Evolutionary conservation across 768 basidiomycete species (phyloP), one percentile per base, ranked within the genome.

Genomic region (Porpolomopsis calyptriformis): DNA sequence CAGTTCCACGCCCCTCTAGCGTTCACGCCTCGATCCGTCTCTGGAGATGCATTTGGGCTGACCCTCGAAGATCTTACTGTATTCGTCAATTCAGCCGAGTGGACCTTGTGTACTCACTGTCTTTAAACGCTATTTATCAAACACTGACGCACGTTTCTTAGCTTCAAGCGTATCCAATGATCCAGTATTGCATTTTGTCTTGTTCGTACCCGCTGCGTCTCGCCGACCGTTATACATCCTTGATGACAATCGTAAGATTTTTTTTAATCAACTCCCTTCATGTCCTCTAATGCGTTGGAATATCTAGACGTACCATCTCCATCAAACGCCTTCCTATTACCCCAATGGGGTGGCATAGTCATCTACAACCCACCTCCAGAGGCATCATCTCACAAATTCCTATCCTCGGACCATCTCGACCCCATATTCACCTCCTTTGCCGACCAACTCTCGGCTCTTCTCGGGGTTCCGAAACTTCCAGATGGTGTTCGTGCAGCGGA

Each of bases 61-160:
- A 77, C 76, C 1, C 77, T 78, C 42, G 91, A 92, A 53, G 81
- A 94, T 55, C 71, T 96, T 48, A 91, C 85, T 11, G 81, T 93
- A 0, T 99, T 99, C 57, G 72, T 99, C 34, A 99, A 99, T 57
- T 90, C 90, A 4, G 96, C 92, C 3, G 83, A 92, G 57, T 99
- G 96, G 96, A 85, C 84, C 10, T 58, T 99, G 40, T 91, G 93
- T 92, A 55, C 55, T 71, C 53, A 26, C 24, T 20, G 38, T 26
- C 22, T 10, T 6, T 24, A 37, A 36, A 33, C 8, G 31, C 22
- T 2, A n/a, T 2, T 1, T 24, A 19, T 16, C 4, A 19, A 16
- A 35, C 24, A 12, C 18, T 23, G n/a, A 18, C 18, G 18, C 12
- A 14, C 31, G 33, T 29, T 37, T 23, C 10, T 33, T 54, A 98